Evolutionary conservation across 495 filamentous ascomycete genomes (phyloP).

Genomic region (Margaritispora aquatica): DNA sequence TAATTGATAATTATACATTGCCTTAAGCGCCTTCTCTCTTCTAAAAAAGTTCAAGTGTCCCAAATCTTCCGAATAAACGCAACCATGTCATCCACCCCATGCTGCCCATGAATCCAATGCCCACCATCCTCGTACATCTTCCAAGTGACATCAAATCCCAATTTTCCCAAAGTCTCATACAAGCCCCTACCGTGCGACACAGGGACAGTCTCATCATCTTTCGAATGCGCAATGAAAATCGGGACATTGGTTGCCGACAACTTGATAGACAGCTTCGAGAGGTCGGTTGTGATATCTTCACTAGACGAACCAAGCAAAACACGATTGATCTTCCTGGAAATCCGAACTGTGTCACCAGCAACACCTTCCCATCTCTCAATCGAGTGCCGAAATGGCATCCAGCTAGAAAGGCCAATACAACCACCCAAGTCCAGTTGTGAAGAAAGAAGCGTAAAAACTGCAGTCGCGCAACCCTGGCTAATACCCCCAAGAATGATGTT

Average conservation of each 20-base stretch:
- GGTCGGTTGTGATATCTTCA: too few relatives aligned
- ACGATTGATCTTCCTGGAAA: neutral
- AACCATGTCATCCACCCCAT: slow-evolving; percentile 46
- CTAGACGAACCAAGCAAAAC: neutral
- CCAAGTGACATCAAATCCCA: slow-evolving; percentile 42
- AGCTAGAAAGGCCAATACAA: slow-evolving; percentile 50
- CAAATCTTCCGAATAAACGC: slow-evolving; percentile 32
- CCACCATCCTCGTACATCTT: slow-evolving; percentile 45
- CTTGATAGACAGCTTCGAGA: too few relatives aligned
- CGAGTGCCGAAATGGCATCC: slow-evolving; percentile 42
- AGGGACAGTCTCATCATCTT: slow-evolving; percentile 43
- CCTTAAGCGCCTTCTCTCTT: too few relatives aligned
- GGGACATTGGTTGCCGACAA: too few relatives aligned
- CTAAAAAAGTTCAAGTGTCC: too few relatives aligned
- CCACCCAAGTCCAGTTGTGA: slow-evolving; percentile 28
- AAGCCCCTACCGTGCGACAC: slow-evolving; percentile 36
- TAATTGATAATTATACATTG: too few relatives aligned
- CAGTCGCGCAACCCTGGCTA: slow-evolving; percentile 49
- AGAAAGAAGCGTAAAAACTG: slow-evolving; percentile 35
- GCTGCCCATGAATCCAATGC: slow-evolving; percentile 49
- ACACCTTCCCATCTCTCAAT: slow-evolving; percentile 16
- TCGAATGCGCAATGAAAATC: slow-evolving; percentile 48
- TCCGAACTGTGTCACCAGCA: too few relatives aligned
- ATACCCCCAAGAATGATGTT: slow-evolving; percentile 43
- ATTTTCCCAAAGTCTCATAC: slow-evolving; percentile 28